Evolutionary conservation across 2,329 filamentous ascomycete genomes (phyloP).

Genomic region (Capronia epimyces): DNA sequence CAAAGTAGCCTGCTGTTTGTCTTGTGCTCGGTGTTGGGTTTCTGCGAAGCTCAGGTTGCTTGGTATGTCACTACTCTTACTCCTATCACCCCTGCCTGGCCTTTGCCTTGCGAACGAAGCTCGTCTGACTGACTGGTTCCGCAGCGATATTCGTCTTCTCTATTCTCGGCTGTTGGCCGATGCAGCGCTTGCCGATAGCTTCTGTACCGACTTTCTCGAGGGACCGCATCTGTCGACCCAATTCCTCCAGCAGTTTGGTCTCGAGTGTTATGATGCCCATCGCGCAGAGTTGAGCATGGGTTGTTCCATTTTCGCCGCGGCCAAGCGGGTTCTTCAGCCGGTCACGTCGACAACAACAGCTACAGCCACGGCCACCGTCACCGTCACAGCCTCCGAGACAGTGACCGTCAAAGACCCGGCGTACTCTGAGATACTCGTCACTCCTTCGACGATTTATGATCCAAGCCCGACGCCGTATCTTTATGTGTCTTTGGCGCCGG

Average conservation of each 20-base stretch:
- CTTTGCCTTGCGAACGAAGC: background rate
- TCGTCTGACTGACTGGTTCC: background rate
- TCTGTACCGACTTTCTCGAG: slow-evolving; percentile 4
- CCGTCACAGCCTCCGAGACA: background rate
- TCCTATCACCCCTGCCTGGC: too few relatives aligned
- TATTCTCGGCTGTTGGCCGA: slow-evolving; percentile 8
- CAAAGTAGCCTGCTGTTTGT: background rate
- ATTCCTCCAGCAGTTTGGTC: background rate
- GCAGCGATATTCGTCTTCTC: slow-evolving; percentile 3
- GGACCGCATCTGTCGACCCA: background rate
- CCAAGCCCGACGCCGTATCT: background rate
- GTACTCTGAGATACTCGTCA: background rate
- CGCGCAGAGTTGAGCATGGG: slow-evolving; percentile 3
- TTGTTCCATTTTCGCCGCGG: slow-evolving; percentile 7
- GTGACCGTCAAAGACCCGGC: background rate
- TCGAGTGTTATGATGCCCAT: background rate
- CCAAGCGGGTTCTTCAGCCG: background rate
- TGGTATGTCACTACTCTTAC: background rate
- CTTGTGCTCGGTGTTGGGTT: background rate
- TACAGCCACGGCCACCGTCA: background rate
- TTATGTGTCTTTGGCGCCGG: background rate
- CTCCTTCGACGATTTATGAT: background rate
- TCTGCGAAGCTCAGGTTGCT: background rate
- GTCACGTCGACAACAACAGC: slow-evolving; percentile 1
- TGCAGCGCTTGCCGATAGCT: slow-evolving; percentile 4